Evolutionary conservation across 2,329 filamentous ascomycete species (phyloP), one percentile per base, ranked within the genome.

Genomic region (Blumeria hordei): DNA sequence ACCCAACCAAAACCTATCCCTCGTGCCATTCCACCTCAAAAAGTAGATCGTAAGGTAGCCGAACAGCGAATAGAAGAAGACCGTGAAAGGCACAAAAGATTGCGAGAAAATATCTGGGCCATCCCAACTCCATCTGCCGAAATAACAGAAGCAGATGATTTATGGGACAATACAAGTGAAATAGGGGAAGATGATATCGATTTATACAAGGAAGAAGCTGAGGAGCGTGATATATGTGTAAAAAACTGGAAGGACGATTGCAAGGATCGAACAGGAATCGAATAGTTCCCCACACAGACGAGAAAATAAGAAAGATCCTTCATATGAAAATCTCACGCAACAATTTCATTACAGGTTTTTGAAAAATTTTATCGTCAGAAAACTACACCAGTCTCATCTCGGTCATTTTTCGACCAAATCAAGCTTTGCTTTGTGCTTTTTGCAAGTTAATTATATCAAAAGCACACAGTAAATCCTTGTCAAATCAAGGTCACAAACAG

Each of bases 41-140:
- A 74, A 54, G 67, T 92, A 54, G 86, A 95, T 64, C 92, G 90
- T 69, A 77, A 83, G 55, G 85, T 94, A 69, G 85, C 95, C 54
- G 88, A 96, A 69, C 88, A 96, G 70, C 75, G 92, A 43, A 94
- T 98, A 59, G 93, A 98, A 62, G 93, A 98, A 69, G 92, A 98
- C 67, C 74, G 92, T 3, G 92, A 98, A 67, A 74, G 92, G 45
- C 93, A 98, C 68, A 98, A 98, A 72, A 73, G 90, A 45, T 72
- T 90, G 63, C 73, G 92, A 21, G 92, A 98, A 69, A 88, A 81
- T 62, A 93, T 94, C 59, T 98, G 93, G 92, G 86, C 88, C 0
- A 80, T 94, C 2, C 78, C 78, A 34, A 74, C 76, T 8, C 75
- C 77, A 35, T 16, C 45, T 9, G 51, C 54, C 4, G 36, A 53